phyloP scores from a whole-genome alignment of 176 grass and related monocot species.

The Oryza officinalis region DNA sequence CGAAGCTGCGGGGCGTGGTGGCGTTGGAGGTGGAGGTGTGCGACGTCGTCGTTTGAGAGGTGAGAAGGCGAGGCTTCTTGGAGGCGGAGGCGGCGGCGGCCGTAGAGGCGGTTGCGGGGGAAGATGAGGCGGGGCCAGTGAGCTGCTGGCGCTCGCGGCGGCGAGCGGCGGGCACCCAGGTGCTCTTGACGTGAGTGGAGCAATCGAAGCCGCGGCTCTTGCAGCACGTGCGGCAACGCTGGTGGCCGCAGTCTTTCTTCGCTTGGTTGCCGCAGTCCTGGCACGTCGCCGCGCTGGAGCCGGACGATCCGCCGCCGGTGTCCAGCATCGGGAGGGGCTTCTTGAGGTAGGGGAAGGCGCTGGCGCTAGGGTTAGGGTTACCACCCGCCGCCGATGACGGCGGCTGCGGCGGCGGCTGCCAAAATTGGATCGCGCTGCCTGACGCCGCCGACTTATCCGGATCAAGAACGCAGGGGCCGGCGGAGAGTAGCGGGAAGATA shows the following conservation, averaged over 20 bases:
- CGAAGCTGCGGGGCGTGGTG: constrained; percentile 91
- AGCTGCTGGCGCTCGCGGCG: constrained; percentile 80
- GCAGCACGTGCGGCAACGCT: constrained; percentile 86
- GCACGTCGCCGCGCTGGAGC: constrained; percentile 50
- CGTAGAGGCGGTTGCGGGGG: constrained; percentile 29
- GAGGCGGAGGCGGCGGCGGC: constrained; percentile 37
- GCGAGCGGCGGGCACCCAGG: constrained; percentile 83
- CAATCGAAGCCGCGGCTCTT: constrained; percentile 90
- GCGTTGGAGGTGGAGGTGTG: constrained; percentile 91
- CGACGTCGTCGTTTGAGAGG: constrained; percentile 68
- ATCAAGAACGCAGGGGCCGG: constrained; percentile 56
- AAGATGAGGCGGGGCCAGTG: constrained; percentile 5
- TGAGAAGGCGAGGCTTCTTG: constrained; percentile 66
- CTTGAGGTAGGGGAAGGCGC: constrained; percentile 63
- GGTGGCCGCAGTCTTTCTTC: constrained; percentile 87
- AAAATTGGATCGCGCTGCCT: constrained; percentile 74
- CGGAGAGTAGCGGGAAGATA: constrained; percentile 85
- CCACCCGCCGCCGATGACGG: constrained; percentile 24
- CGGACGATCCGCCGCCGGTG: constrained; percentile 38
- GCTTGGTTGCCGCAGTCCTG: constrained; percentile 98
- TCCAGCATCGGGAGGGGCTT: constrained; percentile 84
- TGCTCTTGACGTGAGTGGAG: constrained; percentile 92
- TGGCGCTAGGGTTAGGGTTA: constrained; percentile 71
- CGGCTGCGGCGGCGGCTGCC: constrained; percentile 50
- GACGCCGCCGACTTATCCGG: constrained; percentile 41